Evolutionary conservation across 306 rosid genomes (phyloP).

Genomic region (Cyclanthera cordifolia): DNA sequence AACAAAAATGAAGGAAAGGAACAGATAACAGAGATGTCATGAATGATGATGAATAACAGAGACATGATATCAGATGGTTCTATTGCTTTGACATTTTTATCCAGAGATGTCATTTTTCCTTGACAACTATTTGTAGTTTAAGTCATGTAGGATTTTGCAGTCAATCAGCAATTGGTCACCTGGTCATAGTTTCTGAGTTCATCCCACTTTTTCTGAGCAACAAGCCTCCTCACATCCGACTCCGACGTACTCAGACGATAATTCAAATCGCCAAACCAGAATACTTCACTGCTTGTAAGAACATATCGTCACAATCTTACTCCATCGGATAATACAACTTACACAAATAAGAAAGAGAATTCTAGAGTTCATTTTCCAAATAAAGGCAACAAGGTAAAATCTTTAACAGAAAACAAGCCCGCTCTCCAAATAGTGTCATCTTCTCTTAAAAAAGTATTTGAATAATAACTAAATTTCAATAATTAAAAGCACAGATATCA

Average conservation of each 20-base stretch:
- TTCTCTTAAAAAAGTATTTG: too few species aligned
- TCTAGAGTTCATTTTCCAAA: not conserved
- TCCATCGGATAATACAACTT: not conserved
- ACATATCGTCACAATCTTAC: slow-evolving; percentile 17
- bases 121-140: too few species aligned
- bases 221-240: slow-evolving; percentile 39
- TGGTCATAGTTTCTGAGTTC: slow-evolving; percentile 67
- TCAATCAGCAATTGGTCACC: slow-evolving; percentile 32
- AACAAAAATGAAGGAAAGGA: not conserved
- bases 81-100: not conserved
- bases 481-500: too few species aligned
- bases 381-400: not conserved
- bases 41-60: not conserved
- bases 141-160: not conserved
- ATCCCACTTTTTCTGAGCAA: slow-evolving; percentile 58
- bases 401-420: too few species aligned
- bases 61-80: not conserved
- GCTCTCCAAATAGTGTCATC: too few species aligned
- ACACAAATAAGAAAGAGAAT: not conserved
- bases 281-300: slow-evolving; percentile 54
- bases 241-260: slow-evolving; percentile 76
- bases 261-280: slow-evolving; percentile 96
- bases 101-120: too few species aligned
- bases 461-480: too few species aligned
- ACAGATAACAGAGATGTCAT: not conserved